Base-by-base conservation (phyloP, 768 basidiomycete species). In the Imleria badia region DNA sequence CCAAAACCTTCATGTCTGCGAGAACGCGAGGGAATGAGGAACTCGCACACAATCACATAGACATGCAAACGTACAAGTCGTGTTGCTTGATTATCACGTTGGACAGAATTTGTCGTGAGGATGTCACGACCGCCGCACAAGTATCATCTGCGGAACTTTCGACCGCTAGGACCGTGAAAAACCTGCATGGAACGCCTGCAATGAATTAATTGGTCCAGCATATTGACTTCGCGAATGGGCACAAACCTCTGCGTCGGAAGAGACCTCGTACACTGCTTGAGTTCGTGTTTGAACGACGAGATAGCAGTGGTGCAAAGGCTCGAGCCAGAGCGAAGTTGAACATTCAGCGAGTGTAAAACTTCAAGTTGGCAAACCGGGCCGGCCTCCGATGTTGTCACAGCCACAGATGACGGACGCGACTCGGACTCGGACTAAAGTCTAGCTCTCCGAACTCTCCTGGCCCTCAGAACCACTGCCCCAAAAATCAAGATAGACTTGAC, bases 111-210 rank as follows among this genome's bases (percentile, higher is more conserved):
- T 76, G 64, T 19, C 83, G 80, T 9, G 81, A 74, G 1, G 87
- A 89, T 19, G 82, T 81, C 34, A 99, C 88, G 46, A 98, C 78
- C 1, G 95, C 89, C 15, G 87, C 92, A 62, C 94, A 96, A 1
- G 94, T 91, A 66, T 98, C 97, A 69, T 99, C 96, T 14, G 94
- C 93, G 13, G 92, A 94, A 2, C 87, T 86, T 71, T 97, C 94
- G 35, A 96, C 64, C 9, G 83, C 88, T 9, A 91, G 79, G 14
- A 91, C 84, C 1, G 82, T 88, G 64, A 90, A 84, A 20, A 31
- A 14, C 22, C 66, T 62, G 45, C 40, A 34, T 39, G 33, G 34
- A 14, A 29, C 0, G 5, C 23, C 52, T 62, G 34, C 17, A 33
- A 23, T 31, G 23, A 43, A 39, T 39, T 36, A n/a, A 40, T 23